Base-by-base conservation (phyloP, 192 early-diverging fungal genomes). In the Spinellus fusiger region DNA sequence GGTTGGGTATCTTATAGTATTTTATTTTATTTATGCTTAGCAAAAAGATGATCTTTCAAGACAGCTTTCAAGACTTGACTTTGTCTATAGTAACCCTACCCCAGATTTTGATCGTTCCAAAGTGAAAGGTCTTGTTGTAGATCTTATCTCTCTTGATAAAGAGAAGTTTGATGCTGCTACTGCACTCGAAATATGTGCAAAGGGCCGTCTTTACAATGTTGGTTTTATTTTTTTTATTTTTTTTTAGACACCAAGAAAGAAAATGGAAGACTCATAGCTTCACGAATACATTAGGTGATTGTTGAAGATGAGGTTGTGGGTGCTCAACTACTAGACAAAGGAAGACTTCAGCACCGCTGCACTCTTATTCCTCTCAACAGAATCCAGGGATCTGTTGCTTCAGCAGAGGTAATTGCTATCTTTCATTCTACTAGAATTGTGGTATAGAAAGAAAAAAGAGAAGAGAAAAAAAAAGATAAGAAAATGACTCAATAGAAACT, bases 291-390 rank as follows among this genome's bases (percentile, higher is more conserved):
- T 12, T 47, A 91, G 85, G 80, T 98, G 18, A 91, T 99, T n/a
- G 93, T 99, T 0, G 84, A 91, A 15, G 83, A 88, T 57, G 95
- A 99, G 63, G 75, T 76, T 2, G 81, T 93, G 1, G 94, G 88
- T 8, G 73, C 86, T 0, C 86, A 92, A 69, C 72, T 99, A 34
- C 68, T 98, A 13, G 76, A 92, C 54, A 78, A 83, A 16, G 94
- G 94, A 27, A 77, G 76, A 55, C 71, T 99, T 8, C 75, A 77
- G 27, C 86, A 84, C 26, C 80, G 94, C 0, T 86, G 91, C 13
- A 98, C 95, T 1, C 82, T 98, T 16, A 93, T 98, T 48, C 97
- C 95, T 16, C 74, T 99, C n/a, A 97, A 97, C 84, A 95, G 94
- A 72, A 97, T 99, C 48, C 62, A 69, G n/a, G 66, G 79, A 1